These are phyloP conservation scores for Aspergillus tamarii DNA, from an alignment of 2,329 filamentous ascomycete genomes.

Conservation along the genomic window DNA sequence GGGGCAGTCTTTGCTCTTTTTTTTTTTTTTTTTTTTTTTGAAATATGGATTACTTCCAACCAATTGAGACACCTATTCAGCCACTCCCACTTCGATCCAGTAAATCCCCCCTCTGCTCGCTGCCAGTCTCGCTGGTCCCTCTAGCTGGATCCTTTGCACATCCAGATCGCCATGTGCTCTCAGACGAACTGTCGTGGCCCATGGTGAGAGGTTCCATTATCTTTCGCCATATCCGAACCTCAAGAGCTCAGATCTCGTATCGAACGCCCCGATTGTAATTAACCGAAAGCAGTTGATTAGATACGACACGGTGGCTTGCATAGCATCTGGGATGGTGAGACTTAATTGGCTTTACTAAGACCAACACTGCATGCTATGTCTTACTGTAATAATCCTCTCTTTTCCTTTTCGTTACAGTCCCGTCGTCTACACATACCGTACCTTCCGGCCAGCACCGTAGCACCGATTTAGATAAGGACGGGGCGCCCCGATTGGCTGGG, in stretches of 20 bases:
- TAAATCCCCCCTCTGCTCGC: background rate
- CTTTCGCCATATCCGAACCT: background rate
- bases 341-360: background rate
- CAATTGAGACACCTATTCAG: background rate
- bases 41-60: background rate
- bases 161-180: background rate
- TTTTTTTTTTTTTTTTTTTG: background rate
- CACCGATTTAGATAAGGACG: background rate
- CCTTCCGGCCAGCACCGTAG: background rate
- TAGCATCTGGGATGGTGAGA: background rate
- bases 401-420: background rate
- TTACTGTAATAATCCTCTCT: conserved; percentile 2
- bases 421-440: background rate
- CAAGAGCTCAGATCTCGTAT: background rate
- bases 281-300: background rate
- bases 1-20: background rate
- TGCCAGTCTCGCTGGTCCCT: background rate
- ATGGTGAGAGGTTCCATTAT: background rate
- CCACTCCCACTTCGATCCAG: background rate
- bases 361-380: background rate
- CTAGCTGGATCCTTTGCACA: background rate
- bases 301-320: conserved; percentile 1
- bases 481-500: background rate
- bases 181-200: background rate
- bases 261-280: background rate